These are phyloP conservation scores for Yamadazyma ubonensis DNA, from an alignment of 805 yeast species.

Conservation along the genomic window DNA sequence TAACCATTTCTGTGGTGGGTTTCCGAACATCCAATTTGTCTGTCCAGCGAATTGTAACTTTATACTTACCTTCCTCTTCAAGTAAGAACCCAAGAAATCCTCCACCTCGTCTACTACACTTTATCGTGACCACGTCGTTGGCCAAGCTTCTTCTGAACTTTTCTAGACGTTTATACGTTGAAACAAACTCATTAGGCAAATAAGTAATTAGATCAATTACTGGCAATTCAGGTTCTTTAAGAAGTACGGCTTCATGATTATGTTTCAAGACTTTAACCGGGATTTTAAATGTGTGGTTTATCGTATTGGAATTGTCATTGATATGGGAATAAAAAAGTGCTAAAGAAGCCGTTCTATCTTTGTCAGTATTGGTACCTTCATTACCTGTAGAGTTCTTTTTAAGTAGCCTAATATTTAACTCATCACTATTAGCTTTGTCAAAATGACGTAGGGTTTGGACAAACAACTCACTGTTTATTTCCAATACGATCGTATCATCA, in stretches of 20 bases:
- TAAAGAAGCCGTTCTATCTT: constrained; percentile 49
- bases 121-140: constrained; percentile 47
- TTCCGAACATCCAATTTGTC: constrained; percentile 47
- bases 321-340: constrained; percentile 55
- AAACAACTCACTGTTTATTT: constrained; percentile 60
- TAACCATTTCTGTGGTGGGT: constrained; percentile 16
- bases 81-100: constrained; percentile 54
- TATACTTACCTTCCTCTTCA: constrained; percentile 53
- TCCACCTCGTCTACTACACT: constrained; percentile 42
- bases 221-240: constrained; percentile 60
- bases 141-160: constrained; percentile 51
- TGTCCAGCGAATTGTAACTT: constrained; percentile 60
- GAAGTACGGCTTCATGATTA: constrained; percentile 50
- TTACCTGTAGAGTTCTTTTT: constrained; percentile 34
- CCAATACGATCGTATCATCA: constrained; percentile 56
- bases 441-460: constrained; percentile 56
- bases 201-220: constrained; percentile 57
- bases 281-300: constrained; percentile 65
- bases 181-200: constrained; percentile 46
- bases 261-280: constrained; percentile 65
- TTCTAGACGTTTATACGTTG: constrained; percentile 61
- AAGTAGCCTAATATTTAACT: constrained; percentile 52
- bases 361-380: constrained; percentile 16
- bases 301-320: constrained; percentile 39
- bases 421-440: constrained; percentile 52